Evolutionary conservation across 495 filamentous ascomycete species (phyloP), one percentile per base, ranked within the genome.

Genomic region (Aspergillus ellipticus): DNA sequence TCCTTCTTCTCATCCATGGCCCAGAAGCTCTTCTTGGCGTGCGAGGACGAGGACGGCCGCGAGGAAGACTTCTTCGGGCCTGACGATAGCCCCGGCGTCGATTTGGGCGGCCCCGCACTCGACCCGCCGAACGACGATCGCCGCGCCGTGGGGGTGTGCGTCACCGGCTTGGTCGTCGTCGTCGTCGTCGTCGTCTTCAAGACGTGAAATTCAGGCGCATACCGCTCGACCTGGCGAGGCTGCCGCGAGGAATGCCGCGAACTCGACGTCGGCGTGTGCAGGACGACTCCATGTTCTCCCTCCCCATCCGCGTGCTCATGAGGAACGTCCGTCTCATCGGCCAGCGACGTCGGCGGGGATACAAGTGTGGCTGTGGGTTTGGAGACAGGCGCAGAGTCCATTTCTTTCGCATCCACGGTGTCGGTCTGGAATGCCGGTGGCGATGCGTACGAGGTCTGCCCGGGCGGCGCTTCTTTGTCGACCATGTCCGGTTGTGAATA

Each of bases 171-270:
- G 5, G 54, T 57, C 4, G n/a, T n/a, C n/a, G n/a, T n/a, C n/a
- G n/a, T n/a, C n/a, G n/a, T n/a, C n/a, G 61, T 53, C 46, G 73
- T 73, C 21, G 61, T 53, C 46, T 74, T 73, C 21, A 61, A 63
- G 29, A 64, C 51, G 47, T 66, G 64, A 9, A 68, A 62, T 37
- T 79, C 77, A 9, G 75, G 71, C 26, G 69, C 66, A 48, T 74
- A 77, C 20, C 78, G 60, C 7, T 79, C 76, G 33, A 69, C 64
- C 51, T 76, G 71, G 45, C 73, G 73, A 17, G 79, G 75, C 52
- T 79, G 79, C 37, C 76, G 76, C 42, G 76, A 81, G 7, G 75
- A 79, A 37, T 79, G 75, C 6, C 77, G 72, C 22, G 79, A 79
- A 54, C 67, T 77, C 2, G 75, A 73, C 8, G 76, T 78, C 6